A percentile compares a stretch with the other conserved stretches of the same genome.
phyloP scores from a whole-genome alignment of 208 protist species.

The Wallacemonas sp. region DNA sequence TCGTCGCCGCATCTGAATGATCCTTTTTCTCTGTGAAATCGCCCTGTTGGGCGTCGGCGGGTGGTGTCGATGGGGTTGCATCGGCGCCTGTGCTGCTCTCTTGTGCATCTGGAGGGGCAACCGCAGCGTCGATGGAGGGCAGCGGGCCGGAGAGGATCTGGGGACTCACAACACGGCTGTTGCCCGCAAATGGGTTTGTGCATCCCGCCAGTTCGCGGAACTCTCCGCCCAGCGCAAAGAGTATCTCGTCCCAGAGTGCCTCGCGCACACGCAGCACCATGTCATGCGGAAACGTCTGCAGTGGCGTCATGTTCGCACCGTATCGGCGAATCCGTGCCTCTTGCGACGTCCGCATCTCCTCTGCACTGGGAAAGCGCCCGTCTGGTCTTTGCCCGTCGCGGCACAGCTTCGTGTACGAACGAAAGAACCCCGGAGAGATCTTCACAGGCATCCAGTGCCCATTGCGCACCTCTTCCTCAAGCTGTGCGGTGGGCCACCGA shows the following conservation, averaged over 20 bases:
- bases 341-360: slow-evolving; percentile 45
- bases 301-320: slow-evolving; percentile 56
- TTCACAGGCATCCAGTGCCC: slow-evolving; percentile 84
- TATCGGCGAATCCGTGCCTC: slow-evolving; percentile 47
- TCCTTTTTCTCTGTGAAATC: no score
- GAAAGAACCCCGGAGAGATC: slow-evolving; percentile 79
- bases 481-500: slow-evolving; percentile 72
- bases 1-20: no score
- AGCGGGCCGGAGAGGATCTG: slow-evolving; percentile 37
- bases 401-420: slow-evolving; percentile 33
- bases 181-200: slow-evolving; percentile 73
- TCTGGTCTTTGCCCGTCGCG: slow-evolving; percentile 13
- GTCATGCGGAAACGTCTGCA: slow-evolving; percentile 79
- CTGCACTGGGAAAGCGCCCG: slow-evolving; percentile 61
- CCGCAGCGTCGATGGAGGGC: slow-evolving; percentile 7
- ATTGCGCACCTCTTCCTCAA: slow-evolving; percentile 77
- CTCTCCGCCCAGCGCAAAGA: slow-evolving; percentile 79
- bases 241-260: slow-evolving; percentile 84
- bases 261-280: slow-evolving; percentile 71
- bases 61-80: no score
- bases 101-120: not conserved
- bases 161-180: slow-evolving; percentile 29
- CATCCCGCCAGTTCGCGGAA: slow-evolving; percentile 70
- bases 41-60: no score
- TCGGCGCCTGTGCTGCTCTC: no score